phyloP scores from a whole-genome alignment of 2,329 filamentous ascomycete species.

The Rosellinia necatrix region DNA sequence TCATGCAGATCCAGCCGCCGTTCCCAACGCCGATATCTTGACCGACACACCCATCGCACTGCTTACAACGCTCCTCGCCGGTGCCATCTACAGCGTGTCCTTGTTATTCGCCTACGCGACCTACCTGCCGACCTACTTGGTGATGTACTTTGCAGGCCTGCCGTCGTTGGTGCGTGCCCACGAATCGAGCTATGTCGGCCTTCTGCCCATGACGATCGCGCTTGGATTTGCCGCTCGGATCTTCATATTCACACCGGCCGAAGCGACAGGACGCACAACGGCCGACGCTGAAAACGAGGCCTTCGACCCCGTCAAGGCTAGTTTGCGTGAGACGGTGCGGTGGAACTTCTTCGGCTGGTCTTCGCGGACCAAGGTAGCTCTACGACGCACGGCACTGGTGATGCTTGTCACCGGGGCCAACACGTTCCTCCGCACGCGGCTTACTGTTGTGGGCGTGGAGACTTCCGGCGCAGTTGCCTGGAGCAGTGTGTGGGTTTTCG shows the following conservation, averaged over 20 bases:
- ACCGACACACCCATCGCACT: constrained; percentile 65
- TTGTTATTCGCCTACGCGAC: constrained; percentile 71
- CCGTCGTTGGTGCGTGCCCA: constrained; percentile 71
- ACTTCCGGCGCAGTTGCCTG: constrained; percentile 71
- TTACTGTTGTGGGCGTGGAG: constrained; percentile 73
- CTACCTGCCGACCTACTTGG: constrained; percentile 73
- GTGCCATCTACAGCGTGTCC: constrained; percentile 74
- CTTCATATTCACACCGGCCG: constrained; percentile 77
- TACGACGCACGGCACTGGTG: constrained; percentile 66
- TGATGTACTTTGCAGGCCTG: constrained; percentile 75
- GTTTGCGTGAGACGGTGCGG: constrained; percentile 70
- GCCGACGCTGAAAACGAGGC: constrained; percentile 54
- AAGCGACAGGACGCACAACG: constrained; percentile 54
- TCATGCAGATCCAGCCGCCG: constrained; percentile 60
- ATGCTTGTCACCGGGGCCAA: constrained; percentile 61
- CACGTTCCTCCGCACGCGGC: constrained; percentile 67
- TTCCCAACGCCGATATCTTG: constrained; percentile 68
- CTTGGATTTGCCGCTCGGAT: constrained; percentile 73
- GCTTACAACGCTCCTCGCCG: constrained; percentile 70
- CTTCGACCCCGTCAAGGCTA: constrained; percentile 69
- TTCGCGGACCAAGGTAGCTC: constrained; percentile 64
- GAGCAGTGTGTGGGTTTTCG: constrained; percentile 74
- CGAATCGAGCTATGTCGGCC: constrained; percentile 61
- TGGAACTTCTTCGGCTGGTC: constrained; percentile 76
- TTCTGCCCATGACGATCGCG: constrained; percentile 61